Conservation (phyloP, 129 eudicot genomes). For the Centaurea solstitialis region DNA sequence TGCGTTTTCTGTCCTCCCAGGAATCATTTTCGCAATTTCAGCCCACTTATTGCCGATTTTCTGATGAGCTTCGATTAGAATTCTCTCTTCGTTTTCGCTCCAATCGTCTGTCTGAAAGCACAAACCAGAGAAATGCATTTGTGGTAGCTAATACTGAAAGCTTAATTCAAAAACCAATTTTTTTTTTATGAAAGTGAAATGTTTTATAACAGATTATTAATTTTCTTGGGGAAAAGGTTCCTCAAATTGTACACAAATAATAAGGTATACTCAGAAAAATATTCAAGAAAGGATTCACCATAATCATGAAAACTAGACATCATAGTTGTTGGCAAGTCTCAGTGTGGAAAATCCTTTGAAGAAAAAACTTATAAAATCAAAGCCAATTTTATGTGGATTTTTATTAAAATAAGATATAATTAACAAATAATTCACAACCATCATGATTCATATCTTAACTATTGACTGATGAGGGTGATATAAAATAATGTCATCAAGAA, state of each 20-base stretch:
- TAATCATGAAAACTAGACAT: background rate
- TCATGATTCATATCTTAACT: background rate
- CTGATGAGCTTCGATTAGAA: constrained; percentile 52
- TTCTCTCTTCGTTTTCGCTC: constrained; percentile 65
- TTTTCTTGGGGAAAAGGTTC: no score
- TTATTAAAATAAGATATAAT: no score
- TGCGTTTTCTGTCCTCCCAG: constrained; percentile 70
- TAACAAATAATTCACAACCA: no score
- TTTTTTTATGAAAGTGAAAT: no score
- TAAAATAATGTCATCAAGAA: background rate
- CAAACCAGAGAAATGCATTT: background rate
- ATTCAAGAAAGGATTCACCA: background rate
- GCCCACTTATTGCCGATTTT: constrained; percentile 62
- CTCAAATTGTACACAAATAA: no score
- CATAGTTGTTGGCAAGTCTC: background rate
- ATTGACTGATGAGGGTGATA: background rate
- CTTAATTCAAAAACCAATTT: no score
- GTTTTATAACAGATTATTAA: no score
- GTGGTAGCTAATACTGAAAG: background rate
- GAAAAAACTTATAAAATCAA: no score
- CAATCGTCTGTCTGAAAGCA: constrained; percentile 55
- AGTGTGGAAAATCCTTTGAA: background rate
- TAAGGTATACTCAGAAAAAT: background rate
- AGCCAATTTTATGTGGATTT: no score
- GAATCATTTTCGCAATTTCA: constrained; percentile 54